phyloP scores from a whole-genome alignment of 805 yeast species.

The Saccharomycopsis synnaedendra region DNA sequence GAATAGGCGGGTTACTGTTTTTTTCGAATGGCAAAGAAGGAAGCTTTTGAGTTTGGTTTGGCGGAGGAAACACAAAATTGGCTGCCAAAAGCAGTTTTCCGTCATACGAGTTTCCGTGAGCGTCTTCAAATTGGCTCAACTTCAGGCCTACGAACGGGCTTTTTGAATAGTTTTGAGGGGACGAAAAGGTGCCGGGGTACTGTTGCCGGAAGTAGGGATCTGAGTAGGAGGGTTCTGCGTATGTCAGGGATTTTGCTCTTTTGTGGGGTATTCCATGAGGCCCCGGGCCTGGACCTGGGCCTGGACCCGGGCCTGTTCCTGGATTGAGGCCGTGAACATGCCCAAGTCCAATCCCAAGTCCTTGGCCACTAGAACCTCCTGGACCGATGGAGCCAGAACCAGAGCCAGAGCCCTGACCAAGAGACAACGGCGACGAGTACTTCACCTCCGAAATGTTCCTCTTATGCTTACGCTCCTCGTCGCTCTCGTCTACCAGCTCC shows the following conservation, averaged over 20 bases:
- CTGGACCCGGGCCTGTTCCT: too few relatives aligned
- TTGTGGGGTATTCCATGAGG: too few relatives aligned
- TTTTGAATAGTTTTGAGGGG: background rate
- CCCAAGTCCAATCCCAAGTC: too few relatives aligned
- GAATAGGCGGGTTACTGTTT: slow-evolving; percentile 10
- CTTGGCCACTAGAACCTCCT: too few relatives aligned
- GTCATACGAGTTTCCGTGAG: slow-evolving; percentile 1
- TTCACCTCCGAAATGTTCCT: slow-evolving; percentile 2
- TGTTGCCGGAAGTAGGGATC: background rate
- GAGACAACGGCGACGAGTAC: too few relatives aligned
- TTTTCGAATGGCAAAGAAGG: slow-evolving; percentile 1
- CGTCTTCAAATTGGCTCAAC: background rate
- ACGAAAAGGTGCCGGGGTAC: background rate
- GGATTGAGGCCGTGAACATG: too few relatives aligned
- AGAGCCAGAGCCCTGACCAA: too few relatives aligned
- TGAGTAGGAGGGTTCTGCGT: slow-evolving; percentile 2
- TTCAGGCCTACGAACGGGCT: background rate
- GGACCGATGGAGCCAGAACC: too few relatives aligned
- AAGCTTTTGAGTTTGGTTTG: slow-evolving; percentile 1
- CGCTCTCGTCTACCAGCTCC: slow-evolving; percentile 7
- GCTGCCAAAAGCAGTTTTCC: slow-evolving; percentile 2
- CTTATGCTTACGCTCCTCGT: slow-evolving; percentile 17
- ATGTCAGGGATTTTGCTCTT: background rate
- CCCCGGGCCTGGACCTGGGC: too few relatives aligned
- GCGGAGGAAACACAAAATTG: slow-evolving; percentile 14